Evolutionary conservation across 345 rosid genomes (phyloP), one percentile per base, ranked within the genome.

Genomic region (Eucalyptus polyanthemos): DNA sequence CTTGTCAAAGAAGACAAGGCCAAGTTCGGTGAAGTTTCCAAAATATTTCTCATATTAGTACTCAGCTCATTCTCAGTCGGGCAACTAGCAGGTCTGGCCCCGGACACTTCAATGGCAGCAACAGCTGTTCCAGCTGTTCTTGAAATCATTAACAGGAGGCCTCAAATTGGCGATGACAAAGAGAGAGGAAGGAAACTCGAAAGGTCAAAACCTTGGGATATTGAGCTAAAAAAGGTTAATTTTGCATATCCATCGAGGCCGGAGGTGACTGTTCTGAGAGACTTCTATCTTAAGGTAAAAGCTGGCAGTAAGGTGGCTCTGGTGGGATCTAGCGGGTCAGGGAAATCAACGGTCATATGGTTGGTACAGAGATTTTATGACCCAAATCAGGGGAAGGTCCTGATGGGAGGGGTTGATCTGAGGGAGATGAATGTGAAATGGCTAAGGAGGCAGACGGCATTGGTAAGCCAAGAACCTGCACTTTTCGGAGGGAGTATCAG

Each of bases 51-150:
- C 86, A 95, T 95, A 62, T 96, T 94, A 29, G 97, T 95, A 44
- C 88, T 95, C 29, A 94, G 96, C 90, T 94, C 97, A 45, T 95
- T 95, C 88, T 95, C 97, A 22, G 96, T 95, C 47, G 97, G 96
- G 67, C 96, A 95, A 89, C 91, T 95, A 86, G 96, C 97, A 2
- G 96, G 97, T 25, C 92, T 95, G 51, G 96, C 97, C 13, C 97
- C 96, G 0, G 97, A 94, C 89, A 95, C 97, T 53, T 91, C 95
- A 86, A 92, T 90, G 93, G 97, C 95, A 6, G 88, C 88, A 3
- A 91, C 92, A 5, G 91, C 94, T 80, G 91, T 95, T 87, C 96
- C 95, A 89, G 90, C 94, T 5, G 91, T 95, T 45, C 93, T 95
- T 11, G 90, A 91, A 14, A 90, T 94, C 67, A 90, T 93, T n/a